Conservation (phyloP, 177 flowering plant species). For the Telopea speciosissima region DNA sequence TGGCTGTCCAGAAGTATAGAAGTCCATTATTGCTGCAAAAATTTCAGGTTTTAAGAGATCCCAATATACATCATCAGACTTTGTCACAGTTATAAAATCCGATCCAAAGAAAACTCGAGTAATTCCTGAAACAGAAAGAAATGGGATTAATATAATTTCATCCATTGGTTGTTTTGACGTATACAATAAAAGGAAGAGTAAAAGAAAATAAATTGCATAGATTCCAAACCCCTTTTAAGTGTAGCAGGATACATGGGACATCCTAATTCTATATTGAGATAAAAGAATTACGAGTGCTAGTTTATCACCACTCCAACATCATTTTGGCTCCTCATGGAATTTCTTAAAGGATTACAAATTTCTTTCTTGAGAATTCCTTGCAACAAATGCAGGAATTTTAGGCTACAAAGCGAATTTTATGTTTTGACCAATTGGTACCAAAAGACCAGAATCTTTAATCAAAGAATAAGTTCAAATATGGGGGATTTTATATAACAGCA, state of each 20-base stretch:
- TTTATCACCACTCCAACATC: not conserved
- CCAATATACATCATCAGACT: conserved; percentile 83
- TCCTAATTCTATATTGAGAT: not conserved
- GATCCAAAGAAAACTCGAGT: conserved; percentile 92
- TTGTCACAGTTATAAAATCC: conserved; percentile 89
- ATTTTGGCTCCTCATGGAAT: not conserved
- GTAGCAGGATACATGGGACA: not conserved
- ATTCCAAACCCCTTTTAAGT: not conserved
- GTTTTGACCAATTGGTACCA: too few species aligned
- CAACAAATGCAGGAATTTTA: not conserved
- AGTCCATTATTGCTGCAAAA: conserved; percentile 96
- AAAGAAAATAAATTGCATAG: not conserved
- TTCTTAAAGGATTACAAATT: not conserved
- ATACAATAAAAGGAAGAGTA: not conserved
- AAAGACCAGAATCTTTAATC: too few species aligned
- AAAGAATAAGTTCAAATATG: too few species aligned
- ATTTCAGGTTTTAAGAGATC: conserved; percentile 83
- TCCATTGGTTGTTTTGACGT: not conserved
- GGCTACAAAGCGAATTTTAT: not conserved
- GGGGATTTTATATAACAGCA: too few species aligned
- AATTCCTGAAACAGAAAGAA: conserved; percentile 39
- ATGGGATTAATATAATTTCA: not conserved
- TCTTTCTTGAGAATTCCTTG: not conserved
- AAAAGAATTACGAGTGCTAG: not conserved
- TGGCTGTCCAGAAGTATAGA: conserved; percentile 81